Percentiles rank a stretch among this genome's conserved stretches.
Conservation (phyloP, 768 basidiomycete species). For the Porphyrellus cyaneotinctus region DNA sequence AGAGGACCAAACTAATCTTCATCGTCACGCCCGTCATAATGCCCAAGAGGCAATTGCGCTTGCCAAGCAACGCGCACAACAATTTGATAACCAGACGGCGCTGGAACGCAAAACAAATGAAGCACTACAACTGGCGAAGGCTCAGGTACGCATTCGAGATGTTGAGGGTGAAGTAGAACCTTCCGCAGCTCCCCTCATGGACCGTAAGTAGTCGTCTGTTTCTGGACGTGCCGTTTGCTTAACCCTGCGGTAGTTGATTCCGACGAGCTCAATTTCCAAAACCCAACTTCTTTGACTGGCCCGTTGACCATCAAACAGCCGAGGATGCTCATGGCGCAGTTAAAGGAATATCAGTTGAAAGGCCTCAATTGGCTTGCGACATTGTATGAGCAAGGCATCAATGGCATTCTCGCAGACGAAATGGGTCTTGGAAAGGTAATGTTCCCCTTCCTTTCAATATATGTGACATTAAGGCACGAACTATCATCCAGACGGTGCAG, state of each 20-base stretch:
- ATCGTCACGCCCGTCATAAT: conserved; percentile 79
- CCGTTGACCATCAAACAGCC: conserved; percentile 87
- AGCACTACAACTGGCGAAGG: conserved; percentile 64
- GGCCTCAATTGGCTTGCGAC: conserved; percentile 98
- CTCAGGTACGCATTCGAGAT: conserved; percentile 39
- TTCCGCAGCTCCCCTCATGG: conserved; percentile 53
- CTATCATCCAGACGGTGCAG: conserved; percentile 75
- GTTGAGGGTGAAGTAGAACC: conserved; percentile 37
- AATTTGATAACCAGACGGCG: conserved; percentile 83
- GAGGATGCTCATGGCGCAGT: conserved; percentile 90
- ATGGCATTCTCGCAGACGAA: conserved; percentile 98
- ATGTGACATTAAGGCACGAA: neutral
- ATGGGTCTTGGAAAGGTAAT: conserved; percentile 90
- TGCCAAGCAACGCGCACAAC: conserved; percentile 73
- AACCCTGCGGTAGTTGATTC: conserved; percentile 64
- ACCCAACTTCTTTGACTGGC: conserved; percentile 86
- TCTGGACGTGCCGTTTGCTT: neutral
- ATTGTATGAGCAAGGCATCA: conserved; percentile 98
- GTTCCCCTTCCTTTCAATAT: conserved; percentile 8
- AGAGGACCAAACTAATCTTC: conserved; percentile 89
- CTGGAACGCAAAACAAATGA: conserved; percentile 79
- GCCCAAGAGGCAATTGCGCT: conserved; percentile 84
- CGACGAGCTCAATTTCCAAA: conserved; percentile 98
- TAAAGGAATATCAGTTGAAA: conserved; percentile 98
- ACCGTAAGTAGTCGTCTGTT: conserved; percentile 48